phyloP scores from a whole-genome alignment of 257 asterid species.

The Nemophila menziesii region DNA sequence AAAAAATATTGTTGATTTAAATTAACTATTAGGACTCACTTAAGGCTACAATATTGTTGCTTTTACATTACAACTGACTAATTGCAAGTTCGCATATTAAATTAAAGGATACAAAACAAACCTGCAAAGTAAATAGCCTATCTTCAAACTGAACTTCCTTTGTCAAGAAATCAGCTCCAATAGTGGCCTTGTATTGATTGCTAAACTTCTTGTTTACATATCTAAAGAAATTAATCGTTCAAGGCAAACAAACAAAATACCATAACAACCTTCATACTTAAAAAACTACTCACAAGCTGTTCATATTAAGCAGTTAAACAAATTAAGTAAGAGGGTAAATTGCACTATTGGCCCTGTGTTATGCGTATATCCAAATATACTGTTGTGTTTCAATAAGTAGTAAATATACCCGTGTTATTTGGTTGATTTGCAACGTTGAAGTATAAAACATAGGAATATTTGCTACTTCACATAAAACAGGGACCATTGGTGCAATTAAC shows the following conservation, averaged over 20 bases:
- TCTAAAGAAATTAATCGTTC: conserved; percentile 38
- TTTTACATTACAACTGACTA: background rate
- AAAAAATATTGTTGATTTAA: too few species aligned
- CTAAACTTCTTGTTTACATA: conserved; percentile 97
- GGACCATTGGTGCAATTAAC: too few species aligned
- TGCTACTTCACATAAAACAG: too few species aligned
- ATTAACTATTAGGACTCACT: too few species aligned
- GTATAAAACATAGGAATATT: too few species aligned
- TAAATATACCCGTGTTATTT: too few species aligned
- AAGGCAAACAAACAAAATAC: conserved; percentile 28
- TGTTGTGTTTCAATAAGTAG: too few species aligned
- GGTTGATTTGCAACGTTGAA: too few species aligned
- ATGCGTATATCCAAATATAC: too few species aligned
- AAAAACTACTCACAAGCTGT: background rate
- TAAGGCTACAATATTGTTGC: too few species aligned
- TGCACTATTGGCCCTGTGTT: too few species aligned
- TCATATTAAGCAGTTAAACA: background rate
- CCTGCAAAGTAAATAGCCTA: conserved; percentile 92
- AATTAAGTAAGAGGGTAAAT: background rate
- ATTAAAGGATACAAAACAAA: conserved; percentile 8
- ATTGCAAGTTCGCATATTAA: too few species aligned
- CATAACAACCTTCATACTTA: conserved; percentile 5
- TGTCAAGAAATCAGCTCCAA: conserved; percentile 98
- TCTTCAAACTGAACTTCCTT: conserved; percentile 98
- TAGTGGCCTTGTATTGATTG: conserved; percentile 96